Evolutionary conservation across 169 alveolate genomes (phyloP), one percentile per base, ranked within the genome.

Genomic region (Cryptosporidium sp.): DNA sequence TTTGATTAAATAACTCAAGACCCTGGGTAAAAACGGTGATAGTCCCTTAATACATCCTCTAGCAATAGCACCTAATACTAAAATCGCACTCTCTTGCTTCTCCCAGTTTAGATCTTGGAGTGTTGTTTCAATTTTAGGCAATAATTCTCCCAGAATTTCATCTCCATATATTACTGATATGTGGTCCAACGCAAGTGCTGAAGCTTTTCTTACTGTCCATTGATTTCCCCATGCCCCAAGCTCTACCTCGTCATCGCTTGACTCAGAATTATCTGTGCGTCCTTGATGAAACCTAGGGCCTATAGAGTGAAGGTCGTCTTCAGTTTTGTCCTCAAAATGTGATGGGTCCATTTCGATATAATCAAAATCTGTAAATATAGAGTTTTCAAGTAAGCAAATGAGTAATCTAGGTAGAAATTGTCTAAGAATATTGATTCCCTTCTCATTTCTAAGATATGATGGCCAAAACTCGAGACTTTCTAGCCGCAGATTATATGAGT

Each of bases 131-230:
- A 96, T 94, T 89, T 93, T 74, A n/a, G 95, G 94, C 70, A 93
- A 75, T 35, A 95, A 84, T 21, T 86, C 93, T 45, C 92, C 94
- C 70, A 92, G 87, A 43, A 93, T 89, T 16, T 92, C 96, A 21
- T 92, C 95, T 21, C 94, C 93, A 68, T 69, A 94, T 33, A 91
- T 91, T 59, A 91, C 91, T 1, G 97, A 92, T 33, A 95, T 58
- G 43, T 94, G 91, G 65, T 95, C 97, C 70, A 94, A 61, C 26
- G 95, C 95, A 37, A 94, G 71, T 9, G 97, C 97, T 26, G 96
- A 92, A 14, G 96, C 98, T 92, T 96, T 96, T 52, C 98, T 85
- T 12, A 94, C 97, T 43, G 98, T 95, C 97, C 97, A 96, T 84
- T 95, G 95, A 70, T 91, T 94, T 14, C 97, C 97, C 97, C 97